A percentile compares a stretch with the other conserved stretches of the same genome.
Evolutionary conservation across 805 yeast genomes (phyloP).

Genomic region (Candida namnaoensis): DNA sequence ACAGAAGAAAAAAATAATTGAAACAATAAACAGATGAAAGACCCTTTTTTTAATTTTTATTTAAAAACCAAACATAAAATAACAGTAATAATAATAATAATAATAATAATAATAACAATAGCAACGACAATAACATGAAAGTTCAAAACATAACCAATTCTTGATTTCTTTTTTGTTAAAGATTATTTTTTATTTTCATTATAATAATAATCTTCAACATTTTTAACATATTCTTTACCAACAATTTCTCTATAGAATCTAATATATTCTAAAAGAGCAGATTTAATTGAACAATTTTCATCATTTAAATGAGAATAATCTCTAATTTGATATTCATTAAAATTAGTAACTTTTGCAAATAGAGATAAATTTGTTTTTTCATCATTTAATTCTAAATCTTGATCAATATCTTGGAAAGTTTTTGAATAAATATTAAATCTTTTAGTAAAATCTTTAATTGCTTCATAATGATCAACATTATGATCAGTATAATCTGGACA

Average conservation of each 20-base stretch:
- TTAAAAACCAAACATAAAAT: too few species aligned
- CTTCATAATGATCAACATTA: constrained; percentile 33
- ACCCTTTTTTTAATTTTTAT: too few species aligned
- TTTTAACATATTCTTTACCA: constrained; percentile 22
- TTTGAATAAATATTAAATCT: constrained; percentile 43
- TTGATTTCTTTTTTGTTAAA: too few species aligned
- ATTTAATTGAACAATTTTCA: constrained; percentile 5
- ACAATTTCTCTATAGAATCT: constrained; percentile 21
- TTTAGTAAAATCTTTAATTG: constrained; percentile 51
- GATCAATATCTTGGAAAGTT: constrained; percentile 26
- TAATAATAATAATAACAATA: too few species aligned
- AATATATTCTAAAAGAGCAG: constrained; percentile 21
- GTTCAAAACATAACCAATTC: too few species aligned
- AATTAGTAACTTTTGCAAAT: constrained; percentile 12
- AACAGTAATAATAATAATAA: too few species aligned
- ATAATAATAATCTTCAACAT: constrained; percentile 21
- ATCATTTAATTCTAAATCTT: constrained; percentile 20
- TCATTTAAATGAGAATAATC: constrained; percentile 14
- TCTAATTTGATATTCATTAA: constrained; percentile 12
- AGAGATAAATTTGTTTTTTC: constrained; percentile 11
- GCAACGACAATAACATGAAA: too few species aligned
- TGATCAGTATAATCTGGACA: constrained; percentile 8
- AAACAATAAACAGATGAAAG: too few species aligned
- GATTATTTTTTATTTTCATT: neutral
- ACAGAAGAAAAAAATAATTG: too few species aligned